phyloP scores from a whole-genome alignment of 805 yeast genomes.

The Saturnispora dispora region DNA sequence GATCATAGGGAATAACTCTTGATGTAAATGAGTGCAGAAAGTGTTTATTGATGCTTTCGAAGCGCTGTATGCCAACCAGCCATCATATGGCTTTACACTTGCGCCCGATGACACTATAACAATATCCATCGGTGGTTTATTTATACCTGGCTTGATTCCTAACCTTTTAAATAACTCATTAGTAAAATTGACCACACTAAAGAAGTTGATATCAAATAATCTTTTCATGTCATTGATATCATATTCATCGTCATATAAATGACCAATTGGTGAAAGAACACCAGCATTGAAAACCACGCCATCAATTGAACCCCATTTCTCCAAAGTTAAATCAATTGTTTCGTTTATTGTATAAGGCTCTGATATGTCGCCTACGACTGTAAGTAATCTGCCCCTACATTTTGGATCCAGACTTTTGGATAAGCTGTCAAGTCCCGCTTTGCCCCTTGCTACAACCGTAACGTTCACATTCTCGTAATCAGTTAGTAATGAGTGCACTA shows the following conservation, averaged over 20 bases:
- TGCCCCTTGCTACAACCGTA: slow-evolving; percentile 67
- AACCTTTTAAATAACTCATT: slow-evolving; percentile 39
- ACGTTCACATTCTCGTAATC: slow-evolving; percentile 31
- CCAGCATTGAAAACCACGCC: slow-evolving; percentile 76
- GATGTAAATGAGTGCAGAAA: slow-evolving; percentile 54
- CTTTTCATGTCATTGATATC: slow-evolving; percentile 49
- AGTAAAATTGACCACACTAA: slow-evolving; percentile 59
- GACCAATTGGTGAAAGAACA: slow-evolving; percentile 65
- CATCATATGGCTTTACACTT: slow-evolving; percentile 49
- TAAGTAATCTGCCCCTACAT: slow-evolving; percentile 41
- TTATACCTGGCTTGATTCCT: slow-evolving; percentile 33
- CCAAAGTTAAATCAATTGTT: slow-evolving; percentile 38
- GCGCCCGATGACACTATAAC: slow-evolving; percentile 92
- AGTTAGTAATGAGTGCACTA: slow-evolving; percentile 44
- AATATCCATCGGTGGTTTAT: slow-evolving; percentile 3
- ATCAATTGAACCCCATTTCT: slow-evolving; percentile 48
- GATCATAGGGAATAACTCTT: slow-evolving; percentile 53
- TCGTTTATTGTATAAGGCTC: slow-evolving; percentile 28
- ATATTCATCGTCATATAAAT: slow-evolving; percentile 38
- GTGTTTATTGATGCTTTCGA: slow-evolving; percentile 89
- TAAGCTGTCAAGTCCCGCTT: slow-evolving; percentile 30
- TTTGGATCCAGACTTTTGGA: slow-evolving; percentile 32
- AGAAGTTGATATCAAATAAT: slow-evolving; percentile 68
- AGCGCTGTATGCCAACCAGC: slow-evolving; percentile 90
- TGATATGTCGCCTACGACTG: slow-evolving; percentile 54